phyloP scores from a whole-genome alignment of 257 asterid genomes.

The Eustoma russellianum region DNA sequence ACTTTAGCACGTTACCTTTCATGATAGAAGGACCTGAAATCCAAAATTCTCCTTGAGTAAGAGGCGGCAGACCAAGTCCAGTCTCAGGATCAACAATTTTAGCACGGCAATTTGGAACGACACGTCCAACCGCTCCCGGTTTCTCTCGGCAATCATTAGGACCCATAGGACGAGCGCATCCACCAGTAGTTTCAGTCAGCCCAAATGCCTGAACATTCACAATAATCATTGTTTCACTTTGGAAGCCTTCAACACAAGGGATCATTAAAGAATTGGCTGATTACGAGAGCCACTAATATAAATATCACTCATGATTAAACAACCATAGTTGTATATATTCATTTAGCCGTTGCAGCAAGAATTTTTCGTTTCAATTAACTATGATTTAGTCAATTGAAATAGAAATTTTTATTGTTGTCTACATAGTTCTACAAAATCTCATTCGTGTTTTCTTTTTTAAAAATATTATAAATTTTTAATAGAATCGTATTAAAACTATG shows the following conservation, averaged over 20 bases:
- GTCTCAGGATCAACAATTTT: conserved; percentile 43
- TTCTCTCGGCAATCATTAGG: conserved; percentile 22
- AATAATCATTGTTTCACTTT: too few species aligned
- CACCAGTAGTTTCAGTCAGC: conserved; percentile 48
- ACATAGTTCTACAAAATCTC: too few species aligned
- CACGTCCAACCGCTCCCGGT: conserved; percentile 43
- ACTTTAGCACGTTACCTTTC: conserved; percentile 32
- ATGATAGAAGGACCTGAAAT: conserved; percentile 41
- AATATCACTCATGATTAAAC: background rate
- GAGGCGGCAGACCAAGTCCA: conserved; percentile 36
- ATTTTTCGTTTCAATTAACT: too few species aligned
- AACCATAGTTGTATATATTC: too few species aligned
- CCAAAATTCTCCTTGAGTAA: conserved; percentile 58
- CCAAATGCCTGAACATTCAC: conserved; percentile 47
- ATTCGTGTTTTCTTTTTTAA: too few species aligned
- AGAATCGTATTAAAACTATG: too few species aligned
- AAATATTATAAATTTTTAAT: too few species aligned
- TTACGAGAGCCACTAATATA: background rate
- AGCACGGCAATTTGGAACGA: conserved; percentile 26
- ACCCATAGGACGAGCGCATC: conserved; percentile 17
- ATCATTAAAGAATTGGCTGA: background rate
- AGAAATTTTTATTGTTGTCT: too few species aligned
- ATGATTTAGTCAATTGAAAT: too few species aligned
- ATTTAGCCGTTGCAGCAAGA: too few species aligned
- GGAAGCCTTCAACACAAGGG: background rate